phyloP scores from a whole-genome alignment of 179 eudicot species.

The Patellifolia procumbens region DNA sequence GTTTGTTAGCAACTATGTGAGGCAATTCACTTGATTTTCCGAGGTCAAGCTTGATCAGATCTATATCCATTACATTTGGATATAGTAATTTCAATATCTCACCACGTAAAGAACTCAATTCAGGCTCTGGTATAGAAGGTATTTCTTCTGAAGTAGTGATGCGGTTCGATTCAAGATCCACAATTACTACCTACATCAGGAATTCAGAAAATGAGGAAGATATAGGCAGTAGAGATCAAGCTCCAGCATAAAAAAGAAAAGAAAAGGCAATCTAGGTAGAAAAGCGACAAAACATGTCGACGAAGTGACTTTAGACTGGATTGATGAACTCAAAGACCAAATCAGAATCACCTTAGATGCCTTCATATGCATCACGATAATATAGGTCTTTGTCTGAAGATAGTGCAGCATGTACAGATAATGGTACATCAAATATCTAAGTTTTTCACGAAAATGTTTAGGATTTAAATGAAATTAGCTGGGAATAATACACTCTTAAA shows the following conservation, averaged over 20 bases:
- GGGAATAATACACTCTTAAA: no score
- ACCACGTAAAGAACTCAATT: conserved; percentile 62
- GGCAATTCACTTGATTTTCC: conserved; percentile 47
- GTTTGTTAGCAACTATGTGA: conserved; percentile 51
- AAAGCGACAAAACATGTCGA: background rate
- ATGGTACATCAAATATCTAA: no score
- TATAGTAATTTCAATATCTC: conserved; percentile 73
- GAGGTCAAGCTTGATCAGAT: conserved; percentile 46
- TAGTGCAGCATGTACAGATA: background rate
- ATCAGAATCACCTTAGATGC: background rate
- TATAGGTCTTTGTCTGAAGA: background rate
- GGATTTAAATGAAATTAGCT: no score
- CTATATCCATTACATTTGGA: conserved; percentile 79
- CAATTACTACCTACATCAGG: conserved; percentile 75
- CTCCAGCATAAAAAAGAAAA: background rate
- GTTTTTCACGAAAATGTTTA: no score
- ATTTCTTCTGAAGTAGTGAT: conserved; percentile 94
- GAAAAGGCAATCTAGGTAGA: background rate
- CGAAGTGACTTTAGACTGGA: background rate
- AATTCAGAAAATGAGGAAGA: conserved; percentile 20
- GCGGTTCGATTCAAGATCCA: conserved; percentile 85
- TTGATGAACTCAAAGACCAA: background rate
- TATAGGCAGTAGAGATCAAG: conserved; percentile 18
- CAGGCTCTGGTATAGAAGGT: conserved; percentile 97
- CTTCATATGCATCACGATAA: background rate